These are phyloP conservation scores for Candida easanensis DNA, from an alignment of 805 yeast genomes.

Conservation along the genomic window DNA sequence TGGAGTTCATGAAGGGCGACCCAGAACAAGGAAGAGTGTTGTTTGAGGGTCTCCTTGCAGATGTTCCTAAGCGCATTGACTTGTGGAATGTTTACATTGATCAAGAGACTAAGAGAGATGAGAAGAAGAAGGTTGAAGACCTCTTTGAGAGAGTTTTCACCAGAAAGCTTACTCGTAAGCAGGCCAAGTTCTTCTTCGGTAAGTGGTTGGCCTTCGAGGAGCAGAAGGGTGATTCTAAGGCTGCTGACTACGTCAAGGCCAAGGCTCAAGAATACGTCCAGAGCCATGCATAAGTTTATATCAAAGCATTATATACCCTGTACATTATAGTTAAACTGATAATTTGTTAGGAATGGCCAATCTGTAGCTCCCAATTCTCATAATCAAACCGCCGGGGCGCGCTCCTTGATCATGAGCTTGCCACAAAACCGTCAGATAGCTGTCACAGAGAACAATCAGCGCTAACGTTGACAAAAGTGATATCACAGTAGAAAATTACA, in stretches of 20 bases:
- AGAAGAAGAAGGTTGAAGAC: slow-evolving; percentile 66
- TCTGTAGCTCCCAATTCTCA: no score
- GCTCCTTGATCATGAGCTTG: no score
- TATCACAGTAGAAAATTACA: no score
- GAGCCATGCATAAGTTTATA: slow-evolving; percentile 10
- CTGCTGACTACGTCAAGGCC: slow-evolving; percentile 82
- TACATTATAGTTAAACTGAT: neutral
- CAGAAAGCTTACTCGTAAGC: slow-evolving; percentile 72
- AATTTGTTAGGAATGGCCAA: no score
- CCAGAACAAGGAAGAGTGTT: slow-evolving; percentile 92
- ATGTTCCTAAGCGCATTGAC: slow-evolving; percentile 89
- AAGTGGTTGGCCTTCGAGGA: slow-evolving; percentile 89
- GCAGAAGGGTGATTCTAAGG: slow-evolving; percentile 60
- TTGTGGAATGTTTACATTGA: slow-evolving; percentile 95
- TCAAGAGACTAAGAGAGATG: slow-evolving; percentile 76
- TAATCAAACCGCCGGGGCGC: no score
- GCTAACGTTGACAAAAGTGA: no score
- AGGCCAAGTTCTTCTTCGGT: slow-evolving; percentile 90
- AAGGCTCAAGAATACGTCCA: slow-evolving; percentile 79
- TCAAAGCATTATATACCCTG: neutral
- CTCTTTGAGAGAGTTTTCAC: slow-evolving; percentile 77
- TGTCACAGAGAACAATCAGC: no score
- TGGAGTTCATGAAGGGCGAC: slow-evolving; percentile 86
- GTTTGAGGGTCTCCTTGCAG: slow-evolving; percentile 87
- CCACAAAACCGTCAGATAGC: no score